Evolutionary conservation across 345 rosid species (phyloP).

Genomic region (Streptanthus diversifolius): DNA sequence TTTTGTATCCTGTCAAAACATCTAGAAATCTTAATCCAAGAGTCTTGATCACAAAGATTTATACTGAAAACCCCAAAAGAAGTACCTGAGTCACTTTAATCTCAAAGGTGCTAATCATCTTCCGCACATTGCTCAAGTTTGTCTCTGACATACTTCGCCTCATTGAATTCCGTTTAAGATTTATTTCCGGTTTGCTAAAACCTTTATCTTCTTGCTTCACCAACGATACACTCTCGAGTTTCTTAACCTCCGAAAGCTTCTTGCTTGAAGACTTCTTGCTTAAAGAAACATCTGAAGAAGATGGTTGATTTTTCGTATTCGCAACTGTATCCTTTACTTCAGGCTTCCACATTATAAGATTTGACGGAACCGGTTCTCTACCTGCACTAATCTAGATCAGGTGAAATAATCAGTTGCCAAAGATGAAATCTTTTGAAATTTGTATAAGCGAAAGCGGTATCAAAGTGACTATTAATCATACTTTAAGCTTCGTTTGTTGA

Average conservation of each 20-base stretch:
- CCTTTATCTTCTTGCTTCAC: slow-evolving; percentile 16
- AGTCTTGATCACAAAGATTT: slow-evolving; percentile 3
- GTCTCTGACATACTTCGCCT: slow-evolving; percentile 38
- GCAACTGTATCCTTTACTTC: slow-evolving; percentile 15
- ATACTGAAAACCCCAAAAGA: background rate
- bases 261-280: slow-evolving; percentile 17
- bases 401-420: background rate
- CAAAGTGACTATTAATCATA: slow-evolving; percentile 4
- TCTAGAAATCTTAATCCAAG: slow-evolving; percentile 8
- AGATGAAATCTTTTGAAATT: background rate
- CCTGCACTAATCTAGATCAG: slow-evolving; percentile 16
- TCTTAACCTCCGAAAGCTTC: slow-evolving; percentile 19
- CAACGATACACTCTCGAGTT: slow-evolving; percentile 12
- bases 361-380: background rate
- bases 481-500: slow-evolving; percentile 24
- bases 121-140: slow-evolving; percentile 57
- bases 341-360: slow-evolving; percentile 24
- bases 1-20: slow-evolving; percentile 25
- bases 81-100: slow-evolving; percentile 58
- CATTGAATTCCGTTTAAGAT: slow-evolving; percentile 10
- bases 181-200: slow-evolving; percentile 11
- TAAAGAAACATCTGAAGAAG: slow-evolving; percentile 24
- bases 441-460: slow-evolving; percentile 5
- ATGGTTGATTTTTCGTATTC: slow-evolving; percentile 15
- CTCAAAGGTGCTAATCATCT: slow-evolving; percentile 78